A percentile compares a stretch with the other conserved stretches of the same genome.
Conservation (phyloP, 257 asterid genomes). For the Solanum chaucha region DNA sequence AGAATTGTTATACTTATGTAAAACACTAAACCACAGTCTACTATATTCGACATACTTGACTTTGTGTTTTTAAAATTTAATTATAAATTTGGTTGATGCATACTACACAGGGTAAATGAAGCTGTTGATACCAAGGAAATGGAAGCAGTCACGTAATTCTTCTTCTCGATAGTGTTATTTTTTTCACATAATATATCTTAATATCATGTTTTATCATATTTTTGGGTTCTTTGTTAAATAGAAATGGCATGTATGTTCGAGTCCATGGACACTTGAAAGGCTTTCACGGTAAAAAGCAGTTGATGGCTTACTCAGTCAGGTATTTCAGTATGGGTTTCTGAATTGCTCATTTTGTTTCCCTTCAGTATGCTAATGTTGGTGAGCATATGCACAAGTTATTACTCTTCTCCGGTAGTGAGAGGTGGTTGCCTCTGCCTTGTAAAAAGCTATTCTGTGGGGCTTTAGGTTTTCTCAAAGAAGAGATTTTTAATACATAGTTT, state of each 20-base stretch:
- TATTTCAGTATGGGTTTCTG: conserved; percentile 7
- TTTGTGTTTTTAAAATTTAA: neutral
- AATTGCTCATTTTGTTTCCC: neutral
- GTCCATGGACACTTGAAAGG: conserved; percentile 90
- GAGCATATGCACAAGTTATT: neutral
- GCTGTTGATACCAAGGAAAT: conserved; percentile 56
- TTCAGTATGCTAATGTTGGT: neutral
- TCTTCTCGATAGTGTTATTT: conserved; percentile 4
- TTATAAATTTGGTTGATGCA: neutral
- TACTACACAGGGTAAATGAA: conserved; percentile 54
- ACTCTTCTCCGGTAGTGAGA: neutral
- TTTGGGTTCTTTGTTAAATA: conserved; percentile 11
- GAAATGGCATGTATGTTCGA: conserved; percentile 76
- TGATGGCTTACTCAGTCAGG: conserved; percentile 80
- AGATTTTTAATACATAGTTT: neutral
- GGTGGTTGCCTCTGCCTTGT: neutral
- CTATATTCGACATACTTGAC: neutral
- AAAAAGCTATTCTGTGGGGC: neutral
- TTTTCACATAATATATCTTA: neutral
- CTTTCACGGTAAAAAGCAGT: conserved; percentile 69
- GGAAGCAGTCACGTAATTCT: conserved; percentile 51
- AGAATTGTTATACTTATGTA: neutral
- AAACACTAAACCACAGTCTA: neutral
- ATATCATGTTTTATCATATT: neutral
- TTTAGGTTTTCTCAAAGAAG: neutral